These are phyloP conservation scores for Effrenium voratum DNA, from an alignment of 73 alveolate species.

Conservation along the genomic window DNA sequence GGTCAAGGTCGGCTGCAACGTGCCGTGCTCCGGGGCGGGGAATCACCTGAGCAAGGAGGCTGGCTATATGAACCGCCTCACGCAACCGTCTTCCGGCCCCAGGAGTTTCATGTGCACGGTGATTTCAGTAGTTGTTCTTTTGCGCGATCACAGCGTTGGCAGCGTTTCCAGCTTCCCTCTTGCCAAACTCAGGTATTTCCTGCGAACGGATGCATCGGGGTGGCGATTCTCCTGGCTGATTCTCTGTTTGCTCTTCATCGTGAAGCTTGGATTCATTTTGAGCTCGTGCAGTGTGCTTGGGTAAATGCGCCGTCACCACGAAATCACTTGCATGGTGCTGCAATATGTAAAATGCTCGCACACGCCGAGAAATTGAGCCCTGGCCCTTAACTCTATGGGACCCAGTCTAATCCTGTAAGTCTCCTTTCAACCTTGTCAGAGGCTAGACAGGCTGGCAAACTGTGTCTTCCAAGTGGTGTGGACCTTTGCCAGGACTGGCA, in stretches of 20 bases:
- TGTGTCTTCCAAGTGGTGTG: too few relatives aligned
- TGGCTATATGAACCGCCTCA: constrained; percentile 32
- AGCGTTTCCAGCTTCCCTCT: background rate
- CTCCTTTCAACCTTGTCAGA: too few relatives aligned
- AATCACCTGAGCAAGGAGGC: background rate
- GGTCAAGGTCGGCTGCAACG: constrained; percentile 47
- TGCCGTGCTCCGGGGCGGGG: constrained; percentile 4
- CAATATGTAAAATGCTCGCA: too few relatives aligned
- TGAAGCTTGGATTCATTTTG: constrained; percentile 46
- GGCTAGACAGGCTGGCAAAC: too few relatives aligned
- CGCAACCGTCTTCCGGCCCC: constrained; percentile 6
- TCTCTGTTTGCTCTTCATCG: constrained; percentile 44
- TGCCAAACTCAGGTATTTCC: constrained; percentile 38
- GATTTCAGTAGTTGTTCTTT: too few relatives aligned
- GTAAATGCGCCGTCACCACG: too few relatives aligned
- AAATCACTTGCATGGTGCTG: too few relatives aligned
- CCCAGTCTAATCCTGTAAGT: too few relatives aligned
- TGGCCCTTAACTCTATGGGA: too few relatives aligned
- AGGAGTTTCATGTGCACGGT: background rate
- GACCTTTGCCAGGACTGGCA: constrained; percentile 49
- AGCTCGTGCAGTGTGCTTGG: too few relatives aligned
- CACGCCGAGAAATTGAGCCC: too few relatives aligned
- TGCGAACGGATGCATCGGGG: constrained; percentile 40
- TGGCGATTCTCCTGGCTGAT: constrained; percentile 20
- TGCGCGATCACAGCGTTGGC: background rate